phyloP scores from a whole-genome alignment of 305 asterid species.

The Solanum hybrid region DNA sequence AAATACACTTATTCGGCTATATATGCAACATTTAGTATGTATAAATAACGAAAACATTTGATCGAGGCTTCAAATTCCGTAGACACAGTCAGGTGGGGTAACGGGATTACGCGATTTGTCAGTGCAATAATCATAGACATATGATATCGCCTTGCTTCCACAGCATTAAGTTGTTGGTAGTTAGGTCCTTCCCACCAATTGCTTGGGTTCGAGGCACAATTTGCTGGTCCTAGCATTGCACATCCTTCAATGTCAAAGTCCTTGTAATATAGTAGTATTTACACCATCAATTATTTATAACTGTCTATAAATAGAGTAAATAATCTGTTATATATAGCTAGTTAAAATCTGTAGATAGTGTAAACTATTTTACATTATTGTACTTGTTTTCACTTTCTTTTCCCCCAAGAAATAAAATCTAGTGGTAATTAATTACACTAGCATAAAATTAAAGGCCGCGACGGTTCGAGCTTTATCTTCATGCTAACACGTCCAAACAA shows the following conservation, averaged over 20 bases:
- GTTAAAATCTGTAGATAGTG: not conserved
- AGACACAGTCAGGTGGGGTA: conserved; percentile 7
- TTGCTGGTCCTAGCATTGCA: conserved; percentile 41
- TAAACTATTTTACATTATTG: not conserved
- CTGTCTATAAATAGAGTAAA: conserved; percentile 24
- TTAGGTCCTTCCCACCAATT: conserved; percentile 70
- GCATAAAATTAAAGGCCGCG: conserved; percentile 53
- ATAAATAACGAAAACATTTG: not conserved
- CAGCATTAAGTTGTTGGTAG: conserved; percentile 33
- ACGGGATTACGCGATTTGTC: conserved; percentile 39
- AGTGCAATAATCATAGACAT: conserved; percentile 65
- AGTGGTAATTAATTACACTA: not conserved
- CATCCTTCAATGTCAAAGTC: conserved; percentile 73
- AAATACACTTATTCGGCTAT: not conserved
- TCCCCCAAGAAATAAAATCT: not conserved
- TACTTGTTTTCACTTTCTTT: not conserved
- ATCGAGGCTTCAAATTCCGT: conserved; percentile 27
- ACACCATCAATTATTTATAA: not conserved
- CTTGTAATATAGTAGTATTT: conserved; percentile 26
- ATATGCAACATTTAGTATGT: not conserved
- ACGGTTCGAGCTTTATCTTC: conserved; percentile 88
- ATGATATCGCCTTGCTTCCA: conserved; percentile 38
- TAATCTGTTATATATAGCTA: not conserved
- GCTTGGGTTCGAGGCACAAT: conserved; percentile 30
- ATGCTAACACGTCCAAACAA: conserved; percentile 66